Percentiles rank a stretch among this genome's conserved stretches.
phyloP scores from a whole-genome alignment of 768 basidiomycete species.

The Phylloporus rhodoxanthus region DNA sequence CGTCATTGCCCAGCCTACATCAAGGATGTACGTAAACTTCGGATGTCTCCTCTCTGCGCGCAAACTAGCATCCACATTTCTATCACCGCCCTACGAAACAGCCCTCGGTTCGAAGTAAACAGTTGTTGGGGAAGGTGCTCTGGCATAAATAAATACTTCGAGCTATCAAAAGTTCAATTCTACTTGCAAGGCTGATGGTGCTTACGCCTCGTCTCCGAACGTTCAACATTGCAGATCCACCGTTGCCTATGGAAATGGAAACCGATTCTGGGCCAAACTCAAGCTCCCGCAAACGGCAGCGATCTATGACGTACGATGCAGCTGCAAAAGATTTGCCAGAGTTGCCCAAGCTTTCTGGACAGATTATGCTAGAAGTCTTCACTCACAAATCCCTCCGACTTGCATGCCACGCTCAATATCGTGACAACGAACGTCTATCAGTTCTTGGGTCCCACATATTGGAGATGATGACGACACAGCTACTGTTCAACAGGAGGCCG shows the following conservation, averaged over 20 bases:
- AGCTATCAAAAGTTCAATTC: slow-evolving; percentile 8
- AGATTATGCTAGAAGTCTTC: slow-evolving; percentile 60
- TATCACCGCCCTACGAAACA: slow-evolving; percentile 18
- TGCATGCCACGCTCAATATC: slow-evolving; percentile 36
- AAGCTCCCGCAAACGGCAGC: slow-evolving; percentile 35
- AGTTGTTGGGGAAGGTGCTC: slow-evolving; percentile 10
- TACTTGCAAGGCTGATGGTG: slow-evolving; percentile 25
- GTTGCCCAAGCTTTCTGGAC: slow-evolving; percentile 46
- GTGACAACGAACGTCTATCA: slow-evolving; percentile 54
- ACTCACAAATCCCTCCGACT: slow-evolving; percentile 61
- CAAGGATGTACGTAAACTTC: slow-evolving; percentile 18
- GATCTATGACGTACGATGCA: slow-evolving; percentile 28
- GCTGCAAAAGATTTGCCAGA: slow-evolving; percentile 33
- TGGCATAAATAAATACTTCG: slow-evolving; percentile 17
- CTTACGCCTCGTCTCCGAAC: slow-evolving; percentile 33
- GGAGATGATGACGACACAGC: slow-evolving; percentile 40
- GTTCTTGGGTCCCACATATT: slow-evolving; percentile 46
- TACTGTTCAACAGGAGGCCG: slow-evolving; percentile 48
- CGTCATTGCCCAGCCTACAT: neutral
- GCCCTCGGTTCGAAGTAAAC: slow-evolving; percentile 12
- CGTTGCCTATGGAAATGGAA: slow-evolving; percentile 30
- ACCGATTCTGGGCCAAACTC: slow-evolving; percentile 22
- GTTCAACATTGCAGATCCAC: slow-evolving; percentile 28
- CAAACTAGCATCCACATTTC: slow-evolving; percentile 12
- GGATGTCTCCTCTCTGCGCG: slow-evolving; percentile 21